These are phyloP conservation scores for Butyriboletus loyo DNA, from an alignment of 768 basidiomycete species.

Conservation along the genomic window DNA sequence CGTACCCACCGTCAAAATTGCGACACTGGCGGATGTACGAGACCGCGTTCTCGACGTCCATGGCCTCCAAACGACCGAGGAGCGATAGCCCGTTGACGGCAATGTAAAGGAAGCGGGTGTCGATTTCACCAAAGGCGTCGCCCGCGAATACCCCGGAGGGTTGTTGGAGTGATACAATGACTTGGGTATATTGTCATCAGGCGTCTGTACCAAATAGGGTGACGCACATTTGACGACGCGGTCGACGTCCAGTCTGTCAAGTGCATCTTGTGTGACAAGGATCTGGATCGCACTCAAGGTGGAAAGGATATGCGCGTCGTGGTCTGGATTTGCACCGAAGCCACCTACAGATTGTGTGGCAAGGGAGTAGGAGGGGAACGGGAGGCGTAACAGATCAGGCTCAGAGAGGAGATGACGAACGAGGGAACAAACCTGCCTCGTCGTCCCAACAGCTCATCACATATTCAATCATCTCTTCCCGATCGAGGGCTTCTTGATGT, in stretches of 20 bases:
- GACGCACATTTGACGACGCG: conserved; percentile 72
- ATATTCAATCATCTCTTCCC: conserved; percentile 82
- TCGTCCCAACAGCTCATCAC: conserved; percentile 97
- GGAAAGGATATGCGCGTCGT: conserved; percentile 85
- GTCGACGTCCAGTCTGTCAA: conserved; percentile 66
- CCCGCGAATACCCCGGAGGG: conserved; percentile 88
- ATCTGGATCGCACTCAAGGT: conserved; percentile 94
- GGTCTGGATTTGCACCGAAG: conserved; percentile 89
- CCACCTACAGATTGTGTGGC: conserved; percentile 53
- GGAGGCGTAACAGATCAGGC: conserved; percentile 1
- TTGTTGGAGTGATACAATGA: conserved; percentile 80
- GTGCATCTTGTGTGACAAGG: conserved; percentile 77
- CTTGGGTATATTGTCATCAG: conserved; percentile 38
- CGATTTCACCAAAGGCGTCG: conserved; percentile 87
- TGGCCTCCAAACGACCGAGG: conserved; percentile 65
- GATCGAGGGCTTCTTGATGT: conserved; percentile 70
- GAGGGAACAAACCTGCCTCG: conserved; percentile 57
- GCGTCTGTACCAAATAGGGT: not conserved
- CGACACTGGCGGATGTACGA: conserved; percentile 71
- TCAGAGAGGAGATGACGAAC: not conserved
- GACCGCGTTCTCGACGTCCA: conserved; percentile 68
- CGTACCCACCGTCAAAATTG: conserved; percentile 97
- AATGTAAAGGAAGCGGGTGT: conserved; percentile 89
- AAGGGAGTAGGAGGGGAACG: not conserved
- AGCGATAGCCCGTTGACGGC: conserved; percentile 82